These are phyloP conservation scores for Paracoccidioides brasiliensis DNA, from an alignment of 2,329 filamentous ascomycete species.

Conservation along the genomic window DNA sequence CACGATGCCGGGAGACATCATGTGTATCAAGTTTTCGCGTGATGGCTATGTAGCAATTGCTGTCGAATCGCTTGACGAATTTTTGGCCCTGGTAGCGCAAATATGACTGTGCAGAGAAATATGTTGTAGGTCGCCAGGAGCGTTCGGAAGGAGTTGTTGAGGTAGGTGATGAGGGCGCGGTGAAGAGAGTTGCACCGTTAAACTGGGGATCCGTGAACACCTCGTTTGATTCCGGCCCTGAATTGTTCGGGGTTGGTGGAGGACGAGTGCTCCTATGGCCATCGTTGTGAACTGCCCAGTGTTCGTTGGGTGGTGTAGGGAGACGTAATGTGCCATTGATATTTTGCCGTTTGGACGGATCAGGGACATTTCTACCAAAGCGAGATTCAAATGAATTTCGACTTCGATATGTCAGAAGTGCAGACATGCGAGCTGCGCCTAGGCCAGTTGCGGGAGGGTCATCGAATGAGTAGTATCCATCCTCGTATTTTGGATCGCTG, in stretches of 20 bases:
- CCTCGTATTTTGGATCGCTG: slow-evolving; percentile 94
- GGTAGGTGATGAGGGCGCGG: slow-evolving; percentile 26
- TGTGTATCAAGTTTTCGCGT: slow-evolving; percentile 96
- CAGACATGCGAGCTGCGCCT: slow-evolving; percentile 91
- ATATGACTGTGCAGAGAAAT: slow-evolving; percentile 97
- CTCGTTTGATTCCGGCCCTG: slow-evolving; percentile 16
- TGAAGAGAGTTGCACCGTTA: slow-evolving; percentile 47
- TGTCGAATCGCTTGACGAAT: slow-evolving; percentile 93
- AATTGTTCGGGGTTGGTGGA: slow-evolving; percentile 13
- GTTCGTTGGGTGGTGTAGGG: slow-evolving; percentile 52
- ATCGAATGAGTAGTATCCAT: slow-evolving; percentile 82
- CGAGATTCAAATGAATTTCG: slow-evolving; percentile 93
- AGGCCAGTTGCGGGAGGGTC: slow-evolving; percentile 79
- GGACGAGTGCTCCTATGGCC: slow-evolving; percentile 53
- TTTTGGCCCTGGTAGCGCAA: slow-evolving; percentile 92
- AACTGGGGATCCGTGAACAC: slow-evolving; percentile 55
- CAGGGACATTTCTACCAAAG: slow-evolving; percentile 85
- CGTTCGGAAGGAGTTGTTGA: slow-evolving; percentile 14
- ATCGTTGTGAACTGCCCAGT: slow-evolving; percentile 74
- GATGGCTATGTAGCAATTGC: slow-evolving; percentile 98
- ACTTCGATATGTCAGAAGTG: slow-evolving; percentile 86
- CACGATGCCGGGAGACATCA: slow-evolving; percentile 71
- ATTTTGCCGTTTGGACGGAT: slow-evolving; percentile 68
- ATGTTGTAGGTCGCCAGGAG: slow-evolving; percentile 49
- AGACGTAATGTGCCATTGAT: slow-evolving; percentile 56